Conservation (phyloP, 2,329 filamentous ascomycete genomes). For the Arachnomyces sp. region DNA sequence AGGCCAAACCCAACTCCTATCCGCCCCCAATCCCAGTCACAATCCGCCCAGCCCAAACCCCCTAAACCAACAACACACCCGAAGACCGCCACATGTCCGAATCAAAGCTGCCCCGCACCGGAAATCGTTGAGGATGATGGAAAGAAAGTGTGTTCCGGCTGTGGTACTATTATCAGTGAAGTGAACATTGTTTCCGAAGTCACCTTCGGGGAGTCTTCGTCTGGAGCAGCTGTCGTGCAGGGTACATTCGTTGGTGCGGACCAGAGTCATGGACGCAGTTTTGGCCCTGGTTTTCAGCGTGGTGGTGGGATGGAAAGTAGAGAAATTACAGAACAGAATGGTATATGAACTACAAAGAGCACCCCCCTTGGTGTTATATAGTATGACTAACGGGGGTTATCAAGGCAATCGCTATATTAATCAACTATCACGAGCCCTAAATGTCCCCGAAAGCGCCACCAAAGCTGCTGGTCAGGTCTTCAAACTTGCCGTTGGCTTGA, state of each 20-base stretch:
- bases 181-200: constrained; percentile 88
- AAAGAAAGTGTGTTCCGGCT: constrained; percentile 62
- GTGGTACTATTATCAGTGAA: constrained; percentile 75
- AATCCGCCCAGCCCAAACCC: constrained; percentile 14
- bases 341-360: constrained; percentile 12
- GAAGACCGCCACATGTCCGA: constrained; percentile 36
- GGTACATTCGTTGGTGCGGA: constrained; percentile 81
- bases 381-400: constrained; percentile 2
- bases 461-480: constrained; percentile 64
- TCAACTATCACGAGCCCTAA: constrained; percentile 33
- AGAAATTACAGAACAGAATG: constrained; percentile 39
- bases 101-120: constrained; percentile 37
- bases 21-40: constrained; percentile 25
- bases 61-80: constrained; percentile 27
- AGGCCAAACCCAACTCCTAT: constrained; percentile 30
- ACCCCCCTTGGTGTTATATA: not conserved
- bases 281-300: constrained; percentile 39
- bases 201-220: constrained; percentile 78
- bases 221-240: constrained; percentile 81
- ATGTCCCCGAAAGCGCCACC: constrained; percentile 51
- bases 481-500: constrained; percentile 63
- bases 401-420: constrained; percentile 36
- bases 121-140: constrained; percentile 40
- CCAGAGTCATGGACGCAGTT: constrained; percentile 67
- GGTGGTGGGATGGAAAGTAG: constrained; percentile 42